These are phyloP conservation scores for Geotrichum histeridarum DNA, from an alignment of 1,139 yeast species.

Conservation along the genomic window DNA sequence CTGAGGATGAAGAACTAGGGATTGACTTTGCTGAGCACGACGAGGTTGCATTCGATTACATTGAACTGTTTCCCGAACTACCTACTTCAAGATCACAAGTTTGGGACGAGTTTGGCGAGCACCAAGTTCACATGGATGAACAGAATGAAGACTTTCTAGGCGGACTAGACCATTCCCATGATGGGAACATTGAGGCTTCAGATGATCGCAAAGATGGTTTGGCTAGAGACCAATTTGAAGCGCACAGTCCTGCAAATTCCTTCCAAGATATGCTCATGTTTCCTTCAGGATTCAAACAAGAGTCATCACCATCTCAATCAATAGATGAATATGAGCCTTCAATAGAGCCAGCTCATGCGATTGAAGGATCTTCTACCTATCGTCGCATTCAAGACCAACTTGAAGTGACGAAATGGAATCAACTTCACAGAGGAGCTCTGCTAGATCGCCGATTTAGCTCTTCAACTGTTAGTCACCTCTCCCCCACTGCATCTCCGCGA, in stretches of 20 bases:
- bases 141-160: no score
- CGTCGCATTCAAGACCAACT: neutral
- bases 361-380: neutral
- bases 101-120: neutral
- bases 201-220: no score
- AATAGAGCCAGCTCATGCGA: neutral
- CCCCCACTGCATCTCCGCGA: no score
- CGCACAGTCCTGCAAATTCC: no score
- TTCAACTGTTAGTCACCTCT: neutral
- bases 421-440: neutral
- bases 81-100: conserved; percentile 3
- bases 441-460: neutral
- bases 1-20: conserved; percentile 45
- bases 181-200: no score
- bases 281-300: neutral
- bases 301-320: neutral
- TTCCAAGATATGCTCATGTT: neutral
- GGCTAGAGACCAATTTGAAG: no score
- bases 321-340: neutral
- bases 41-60: conserved; percentile 48
- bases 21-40: conserved; percentile 51
- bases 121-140: no score
- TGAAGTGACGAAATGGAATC: neutral
- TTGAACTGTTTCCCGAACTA: conserved; percentile 42
- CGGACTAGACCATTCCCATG: no score